Base-by-base conservation (phyloP, 208 protist genomes). In the Kentomonas sorsogonicus region DNA sequence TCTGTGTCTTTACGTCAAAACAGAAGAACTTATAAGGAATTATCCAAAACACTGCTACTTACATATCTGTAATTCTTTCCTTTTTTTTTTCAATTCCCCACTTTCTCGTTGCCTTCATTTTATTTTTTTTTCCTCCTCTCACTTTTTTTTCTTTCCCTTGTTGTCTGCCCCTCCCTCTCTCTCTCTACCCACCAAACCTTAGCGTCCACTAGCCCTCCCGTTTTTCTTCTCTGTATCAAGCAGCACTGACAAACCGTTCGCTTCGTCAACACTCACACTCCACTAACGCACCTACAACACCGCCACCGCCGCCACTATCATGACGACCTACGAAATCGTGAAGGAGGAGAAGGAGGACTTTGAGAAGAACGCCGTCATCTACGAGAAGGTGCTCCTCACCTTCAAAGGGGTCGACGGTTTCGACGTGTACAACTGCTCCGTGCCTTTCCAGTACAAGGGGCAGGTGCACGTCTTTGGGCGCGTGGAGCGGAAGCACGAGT, bases 341-440 rank as follows among this genome's bases (percentile, higher is more conserved):
- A n/a, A n/a, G n/a, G n/a, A n/a, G n/a, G n/a, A n/a, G n/a, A n/a
- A n/a, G n/a, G n/a, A n/a, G n/a, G n/a, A n/a, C n/a, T 72, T 72
- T 22, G 66, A 72, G 53, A 41, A 27, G 25, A 57, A 26, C 38
- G 60, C 51, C 31, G 26, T 4, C 11, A 61, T 79, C 27, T 75
- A 79, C 39, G 68, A 79, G 27, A 74, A 60, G 2, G 57, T 63
- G 0, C 50, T 75, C 2, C 45, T 74, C 43, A 73, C 56, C 0
- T 79, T 79, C 56, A 66, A 79, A 26, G 73, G 73, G 9, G 58
- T 79, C 1, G 63, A 74, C 15, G 60, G 67, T 2, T 51, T 63
- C 26, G 73, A 79, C 30, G 73, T 79, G 30, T 75, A 75, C 68
- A 79, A 79, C 59, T 69, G 63, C 60, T 75, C 63, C 29, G 60